phyloP scores from a whole-genome alignment of 768 basidiomycete genomes.

The Fomitopsis serialis region DNA sequence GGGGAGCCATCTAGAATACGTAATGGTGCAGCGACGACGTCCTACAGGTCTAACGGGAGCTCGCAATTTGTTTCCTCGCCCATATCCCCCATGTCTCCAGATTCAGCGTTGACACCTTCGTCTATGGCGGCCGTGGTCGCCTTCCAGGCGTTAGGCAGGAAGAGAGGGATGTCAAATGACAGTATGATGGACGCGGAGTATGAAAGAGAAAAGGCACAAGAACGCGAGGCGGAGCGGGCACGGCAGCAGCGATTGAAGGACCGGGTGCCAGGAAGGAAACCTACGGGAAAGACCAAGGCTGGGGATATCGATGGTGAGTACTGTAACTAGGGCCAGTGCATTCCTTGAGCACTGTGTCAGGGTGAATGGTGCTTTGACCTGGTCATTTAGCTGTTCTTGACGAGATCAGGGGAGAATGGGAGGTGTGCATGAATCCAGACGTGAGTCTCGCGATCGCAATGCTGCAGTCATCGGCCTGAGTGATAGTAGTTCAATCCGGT shows the following conservation, averaged over 20 bases:
- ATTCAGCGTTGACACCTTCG: conserved; percentile 20
- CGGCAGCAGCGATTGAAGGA: conserved; percentile 68
- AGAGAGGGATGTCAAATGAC: conserved; percentile 44
- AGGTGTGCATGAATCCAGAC: conserved; percentile 77
- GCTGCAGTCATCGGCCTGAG: conserved; percentile 9
- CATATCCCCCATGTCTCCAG: conserved; percentile 9
- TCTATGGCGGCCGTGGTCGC: conserved; percentile 53
- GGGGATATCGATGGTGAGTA: conserved; percentile 86
- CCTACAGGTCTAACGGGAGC: conserved; percentile 6
- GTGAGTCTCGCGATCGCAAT: conserved; percentile 35
- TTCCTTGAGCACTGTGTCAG: background rate
- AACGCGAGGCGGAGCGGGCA: conserved; percentile 57
- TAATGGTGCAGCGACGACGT: conserved; percentile 14
- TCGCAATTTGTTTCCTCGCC: conserved; percentile 3
- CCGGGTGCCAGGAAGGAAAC: conserved; percentile 53
- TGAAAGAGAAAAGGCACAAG: conserved; percentile 52
- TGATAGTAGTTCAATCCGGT: conserved; percentile 81
- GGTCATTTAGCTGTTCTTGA: conserved; percentile 65
- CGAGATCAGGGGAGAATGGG: conserved; percentile 87
- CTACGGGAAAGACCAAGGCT: conserved; percentile 49
- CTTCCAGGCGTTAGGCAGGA: conserved; percentile 61
- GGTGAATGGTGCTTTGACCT: background rate
- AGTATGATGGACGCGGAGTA: conserved; percentile 51
- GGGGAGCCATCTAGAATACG: conserved; percentile 38
- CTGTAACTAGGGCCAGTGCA: background rate